Conservation (phyloP, 192 early-diverging fungal species). For the Physocladia obscura region DNA sequence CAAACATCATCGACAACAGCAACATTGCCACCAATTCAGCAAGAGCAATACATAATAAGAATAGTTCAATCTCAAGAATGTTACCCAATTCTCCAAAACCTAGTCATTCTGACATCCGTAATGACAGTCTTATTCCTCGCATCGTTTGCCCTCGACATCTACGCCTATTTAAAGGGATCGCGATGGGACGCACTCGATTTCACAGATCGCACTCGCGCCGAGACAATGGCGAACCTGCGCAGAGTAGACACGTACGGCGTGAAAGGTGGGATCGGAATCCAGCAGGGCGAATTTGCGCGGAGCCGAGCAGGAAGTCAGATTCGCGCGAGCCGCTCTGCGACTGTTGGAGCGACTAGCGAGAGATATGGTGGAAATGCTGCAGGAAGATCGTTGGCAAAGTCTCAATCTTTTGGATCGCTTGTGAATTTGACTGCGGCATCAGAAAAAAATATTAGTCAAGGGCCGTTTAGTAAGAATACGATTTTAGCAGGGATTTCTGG, state of each 20-base stretch:
- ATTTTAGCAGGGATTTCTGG: too few relatives aligned
- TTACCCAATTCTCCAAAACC: conserved; percentile 21
- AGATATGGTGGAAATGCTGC: too few relatives aligned
- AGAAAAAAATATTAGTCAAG: too few relatives aligned
- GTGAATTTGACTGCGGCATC: too few relatives aligned
- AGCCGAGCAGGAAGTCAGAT: not conserved
- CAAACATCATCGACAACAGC: not conserved
- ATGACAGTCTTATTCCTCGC: not conserved
- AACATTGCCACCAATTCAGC: not conserved
- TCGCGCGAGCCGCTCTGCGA: not conserved
- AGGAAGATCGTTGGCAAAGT: too few relatives aligned
- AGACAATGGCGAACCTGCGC: conserved; percentile 6
- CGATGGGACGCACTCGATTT: conserved; percentile 13
- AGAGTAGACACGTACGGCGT: not conserved
- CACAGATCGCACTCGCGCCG: not conserved
- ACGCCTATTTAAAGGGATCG: not conserved
- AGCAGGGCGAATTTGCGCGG: not conserved
- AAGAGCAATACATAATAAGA: not conserved
- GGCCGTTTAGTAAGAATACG: too few relatives aligned
- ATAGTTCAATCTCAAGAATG: not conserved
- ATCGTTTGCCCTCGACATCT: not conserved
- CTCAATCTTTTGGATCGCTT: too few relatives aligned
- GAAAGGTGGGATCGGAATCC: conserved; percentile 5
- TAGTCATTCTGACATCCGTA: not conserved
- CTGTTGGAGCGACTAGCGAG: too few relatives aligned